Conservation (phyloP, 768 basidiomycete genomes). For the Russula olivacea region DNA sequence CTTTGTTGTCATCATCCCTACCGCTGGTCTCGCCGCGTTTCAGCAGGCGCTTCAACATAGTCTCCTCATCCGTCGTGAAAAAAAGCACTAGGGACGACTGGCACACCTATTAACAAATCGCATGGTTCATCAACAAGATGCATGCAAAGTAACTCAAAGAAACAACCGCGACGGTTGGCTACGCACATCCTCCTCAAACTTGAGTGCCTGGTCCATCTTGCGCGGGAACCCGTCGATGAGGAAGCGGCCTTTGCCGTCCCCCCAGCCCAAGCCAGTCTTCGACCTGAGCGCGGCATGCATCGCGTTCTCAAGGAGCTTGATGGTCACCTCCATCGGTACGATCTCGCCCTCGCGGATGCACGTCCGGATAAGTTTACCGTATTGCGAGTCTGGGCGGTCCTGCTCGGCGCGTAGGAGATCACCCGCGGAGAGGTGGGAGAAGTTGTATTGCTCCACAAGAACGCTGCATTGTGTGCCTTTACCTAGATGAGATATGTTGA, state of each 20-base stretch:
- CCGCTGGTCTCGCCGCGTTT: constrained; percentile 92
- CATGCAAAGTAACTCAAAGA: neutral
- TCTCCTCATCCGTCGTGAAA: constrained; percentile 80
- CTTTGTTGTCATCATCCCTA: constrained; percentile 90
- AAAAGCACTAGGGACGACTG: constrained; percentile 73
- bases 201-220: constrained; percentile 95
- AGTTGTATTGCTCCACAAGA: constrained; percentile 53
- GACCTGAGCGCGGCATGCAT: constrained; percentile 58
- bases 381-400: constrained; percentile 73
- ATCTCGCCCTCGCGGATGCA: constrained; percentile 90
- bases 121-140: neutral
- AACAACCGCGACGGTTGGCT: neutral
- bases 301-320: constrained; percentile 91
- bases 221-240: constrained; percentile 96
- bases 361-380: constrained; percentile 77
- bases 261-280: constrained; percentile 54
- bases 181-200: constrained; percentile 80
- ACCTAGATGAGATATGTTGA: constrained; percentile 41
- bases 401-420: constrained; percentile 96
- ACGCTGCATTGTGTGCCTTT: constrained; percentile 55
- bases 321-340: constrained; percentile 94
- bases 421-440: constrained; percentile 96
- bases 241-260: constrained; percentile 72
- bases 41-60: constrained; percentile 79
- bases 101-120: constrained; percentile 55